Conservation (phyloP, 164 flowering plant genomes). For the Tetrastigma voinierianum region DNA sequence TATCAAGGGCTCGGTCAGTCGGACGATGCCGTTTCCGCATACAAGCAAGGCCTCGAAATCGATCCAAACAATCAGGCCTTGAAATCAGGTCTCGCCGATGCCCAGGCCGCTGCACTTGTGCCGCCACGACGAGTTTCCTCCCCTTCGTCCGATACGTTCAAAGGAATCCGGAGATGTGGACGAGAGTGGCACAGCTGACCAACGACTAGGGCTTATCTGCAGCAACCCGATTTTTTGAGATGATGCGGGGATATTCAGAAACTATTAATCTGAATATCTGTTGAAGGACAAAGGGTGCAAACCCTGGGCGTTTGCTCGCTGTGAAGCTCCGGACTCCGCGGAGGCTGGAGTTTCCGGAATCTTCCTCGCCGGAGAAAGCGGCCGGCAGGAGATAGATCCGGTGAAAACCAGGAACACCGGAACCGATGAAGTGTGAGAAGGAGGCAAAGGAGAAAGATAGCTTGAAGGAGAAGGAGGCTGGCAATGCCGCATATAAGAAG, state of each 20-base stretch:
- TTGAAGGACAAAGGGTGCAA: slow-evolving; percentile 83
- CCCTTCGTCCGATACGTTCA: slow-evolving; percentile 78
- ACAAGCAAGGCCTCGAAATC: slow-evolving; percentile 74
- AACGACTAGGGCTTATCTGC: slow-evolving; percentile 52
- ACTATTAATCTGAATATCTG: slow-evolving; percentile 66
- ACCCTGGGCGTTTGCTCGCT: slow-evolving; percentile 78
- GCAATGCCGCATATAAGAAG: slow-evolving; percentile 93
- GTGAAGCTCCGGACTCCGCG: slow-evolving; percentile 43
- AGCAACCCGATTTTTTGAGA: slow-evolving; percentile 86
- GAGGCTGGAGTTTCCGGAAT: slow-evolving; percentile 54
- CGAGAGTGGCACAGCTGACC: slow-evolving; percentile 88
- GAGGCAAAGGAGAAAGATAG: slow-evolving; percentile 62
- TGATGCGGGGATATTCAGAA: slow-evolving; percentile 89
- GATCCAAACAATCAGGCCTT: slow-evolving; percentile 84
- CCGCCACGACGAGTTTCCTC: slow-evolving; percentile 20
- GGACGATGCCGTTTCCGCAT: slow-evolving; percentile 65
- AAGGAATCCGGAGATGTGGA: slow-evolving; percentile 92
- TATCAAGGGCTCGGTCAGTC: slow-evolving; percentile 51
- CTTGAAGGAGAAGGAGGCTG: slow-evolving; percentile 86
- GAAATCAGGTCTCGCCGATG: slow-evolving; percentile 78
- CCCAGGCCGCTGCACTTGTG: slow-evolving; percentile 44
- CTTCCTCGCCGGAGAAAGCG: slow-evolving; percentile 19
- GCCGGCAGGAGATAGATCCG: too few relatives aligned
- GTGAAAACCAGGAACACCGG: too few relatives aligned
- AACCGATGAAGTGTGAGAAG: slow-evolving; percentile 69